Base-by-base conservation (phyloP, 2,329 filamentous ascomycete genomes). In the Fusarium xyrophilum region DNA sequence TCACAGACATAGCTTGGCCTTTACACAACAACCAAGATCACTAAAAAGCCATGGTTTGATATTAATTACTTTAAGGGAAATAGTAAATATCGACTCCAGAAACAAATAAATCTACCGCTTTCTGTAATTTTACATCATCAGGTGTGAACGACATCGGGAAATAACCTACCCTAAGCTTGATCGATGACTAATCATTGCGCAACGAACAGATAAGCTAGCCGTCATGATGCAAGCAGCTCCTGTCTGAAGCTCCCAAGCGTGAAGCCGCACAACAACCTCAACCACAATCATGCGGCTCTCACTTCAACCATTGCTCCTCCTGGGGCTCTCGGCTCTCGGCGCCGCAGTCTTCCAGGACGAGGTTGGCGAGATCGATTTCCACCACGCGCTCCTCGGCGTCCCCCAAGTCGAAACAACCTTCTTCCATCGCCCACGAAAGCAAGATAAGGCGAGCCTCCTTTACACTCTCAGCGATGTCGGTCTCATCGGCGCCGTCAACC, bases 351-450 rank as follows among this genome's bases (percentile, higher is more conserved):
- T 93, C 82, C 85, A 87, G 72, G 96, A 99, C 77, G 95, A 99
- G 79, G 93, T 96, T 71, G 94, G 90, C 82, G 87, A 93, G 74
- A 88, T 96, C 78, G 96, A 99, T 81, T 98, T 93, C 82, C 95
- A 98, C 81, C 89, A 97, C 82, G 88, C 92, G 69, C 89, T 98
- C 50, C 83, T 99, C 75, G 96, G 96, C 75, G 82, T 92, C 38
- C 93, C 96, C 56, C 91, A 91, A 77, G 84, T 88, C 77, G 88
- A 92, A 67, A 92, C 93, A 65, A 97, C 95, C 72, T 96, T 98
- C 86, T 98, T 98, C 87, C 93, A 97, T 81, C 91, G 90, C 72
- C 95, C 96, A 39, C 86, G 91, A 74, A 85, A 88, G 67, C 88
- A 90, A 71, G 94, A 95, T 67, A 93, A 92, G 79, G 94, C 94